Evolutionary conservation across 345 rosid species (phyloP).

Genomic region (Corymbia maculata): DNA sequence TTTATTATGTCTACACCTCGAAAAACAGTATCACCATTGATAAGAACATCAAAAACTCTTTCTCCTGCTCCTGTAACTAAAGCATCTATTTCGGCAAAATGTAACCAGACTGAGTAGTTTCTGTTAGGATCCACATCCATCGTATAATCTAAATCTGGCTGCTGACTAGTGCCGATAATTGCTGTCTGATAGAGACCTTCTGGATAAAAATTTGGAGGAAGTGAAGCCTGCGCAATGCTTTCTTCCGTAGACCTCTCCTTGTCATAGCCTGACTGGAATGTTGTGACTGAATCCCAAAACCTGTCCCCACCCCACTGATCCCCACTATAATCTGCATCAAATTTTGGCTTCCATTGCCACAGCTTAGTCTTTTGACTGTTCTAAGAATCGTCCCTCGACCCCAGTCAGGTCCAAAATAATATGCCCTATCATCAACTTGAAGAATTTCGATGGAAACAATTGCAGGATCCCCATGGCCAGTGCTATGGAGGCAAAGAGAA

Average conservation of each 20-base stretch:
- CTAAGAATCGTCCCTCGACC: slow-evolving; percentile 50
- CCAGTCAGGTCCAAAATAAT: slow-evolving; percentile 54
- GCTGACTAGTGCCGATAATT: slow-evolving; percentile 52
- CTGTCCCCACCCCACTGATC: slow-evolving; percentile 99
- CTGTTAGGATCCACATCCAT: slow-evolving; percentile 87
- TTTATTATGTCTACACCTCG: slow-evolving; percentile 52
- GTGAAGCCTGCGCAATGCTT: slow-evolving; percentile 50
- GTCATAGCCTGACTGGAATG: slow-evolving; percentile 60
- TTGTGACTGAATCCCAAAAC: slow-evolving; percentile 59
- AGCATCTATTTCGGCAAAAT: slow-evolving; percentile 90
- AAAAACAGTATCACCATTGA: slow-evolving; percentile 58
- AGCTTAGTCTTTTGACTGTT: slow-evolving; percentile 69
- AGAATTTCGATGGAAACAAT: slow-evolving; percentile 81
- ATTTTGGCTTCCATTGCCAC: slow-evolving; percentile 60
- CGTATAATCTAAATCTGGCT: slow-evolving; percentile 57
- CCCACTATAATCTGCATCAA: slow-evolving; percentile 68
- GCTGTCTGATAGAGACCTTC: slow-evolving; percentile 82
- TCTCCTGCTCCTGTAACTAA: slow-evolving; percentile 46
- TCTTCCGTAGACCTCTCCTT: slow-evolving; percentile 50
- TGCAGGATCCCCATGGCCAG: slow-evolving; percentile 97
- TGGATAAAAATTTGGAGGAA: slow-evolving; percentile 81
- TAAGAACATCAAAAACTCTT: slow-evolving; percentile 75
- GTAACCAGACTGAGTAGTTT: slow-evolving; percentile 90
- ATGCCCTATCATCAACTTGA: slow-evolving; percentile 74
- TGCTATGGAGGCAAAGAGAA: slow-evolving; percentile 87